Evolutionary conservation across 495 filamentous ascomycete genomes (phyloP).

Genomic region (Thermochaetoides thermophila): DNA sequence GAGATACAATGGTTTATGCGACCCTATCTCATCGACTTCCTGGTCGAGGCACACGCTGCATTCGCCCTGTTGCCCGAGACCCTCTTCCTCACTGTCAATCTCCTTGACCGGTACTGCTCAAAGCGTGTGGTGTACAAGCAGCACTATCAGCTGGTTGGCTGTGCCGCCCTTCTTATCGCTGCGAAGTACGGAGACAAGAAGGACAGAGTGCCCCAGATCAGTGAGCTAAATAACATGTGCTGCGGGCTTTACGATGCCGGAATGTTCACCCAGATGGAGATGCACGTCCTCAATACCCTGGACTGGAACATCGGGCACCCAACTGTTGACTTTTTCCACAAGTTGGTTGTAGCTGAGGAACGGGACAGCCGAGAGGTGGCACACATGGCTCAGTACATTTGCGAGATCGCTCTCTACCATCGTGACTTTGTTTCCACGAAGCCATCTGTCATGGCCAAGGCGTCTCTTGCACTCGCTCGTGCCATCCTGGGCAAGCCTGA

Average conservation of each 20-base stretch:
- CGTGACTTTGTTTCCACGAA: constrained; percentile 85
- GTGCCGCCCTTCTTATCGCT: constrained; percentile 87
- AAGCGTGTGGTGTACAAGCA: constrained; percentile 98
- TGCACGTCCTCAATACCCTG: constrained; percentile 97
- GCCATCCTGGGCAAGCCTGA: constrained; percentile 74
- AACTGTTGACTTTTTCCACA: constrained; percentile 83
- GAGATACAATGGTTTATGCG: constrained; percentile 99
- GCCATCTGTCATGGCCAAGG: constrained; percentile 79
- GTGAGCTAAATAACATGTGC: constrained; percentile 97
- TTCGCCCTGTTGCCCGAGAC: constrained; percentile 92
- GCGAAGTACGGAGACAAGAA: constrained; percentile 98
- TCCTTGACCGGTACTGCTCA: constrained; percentile 94
- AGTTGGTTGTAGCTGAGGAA: constrained; percentile 51
- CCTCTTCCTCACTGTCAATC: constrained; percentile 87
- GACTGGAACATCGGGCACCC: constrained; percentile 93
- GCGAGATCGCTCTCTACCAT: constrained; percentile 89
- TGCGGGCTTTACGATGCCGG: constrained; percentile 96
- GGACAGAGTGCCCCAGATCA: constrained; percentile 87
- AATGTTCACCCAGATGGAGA: constrained; percentile 99
- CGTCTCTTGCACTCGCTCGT: constrained; percentile 70
- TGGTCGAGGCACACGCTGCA: constrained; percentile 90
- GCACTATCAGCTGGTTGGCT: constrained; percentile 96
- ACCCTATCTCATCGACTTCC: constrained; percentile 94
- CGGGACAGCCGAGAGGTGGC: constrained; percentile 77
- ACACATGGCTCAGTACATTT: constrained; percentile 86